These are phyloP conservation scores for Plantago ovata DNA, from an alignment of 257 asterid genomes.

Conservation along the genomic window DNA sequence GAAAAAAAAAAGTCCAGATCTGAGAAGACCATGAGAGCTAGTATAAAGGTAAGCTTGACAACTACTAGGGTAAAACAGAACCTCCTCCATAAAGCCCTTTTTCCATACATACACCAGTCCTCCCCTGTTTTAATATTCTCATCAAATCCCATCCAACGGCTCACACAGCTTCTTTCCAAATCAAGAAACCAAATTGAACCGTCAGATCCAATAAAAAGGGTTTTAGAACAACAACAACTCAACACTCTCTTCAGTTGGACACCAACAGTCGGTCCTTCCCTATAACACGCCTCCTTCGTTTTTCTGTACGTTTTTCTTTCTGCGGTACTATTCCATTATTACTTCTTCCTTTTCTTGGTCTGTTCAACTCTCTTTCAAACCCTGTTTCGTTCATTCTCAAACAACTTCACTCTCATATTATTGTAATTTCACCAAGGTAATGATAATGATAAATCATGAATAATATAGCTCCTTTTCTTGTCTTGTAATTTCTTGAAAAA, in stretches of 20 bases:
- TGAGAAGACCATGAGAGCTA: no score
- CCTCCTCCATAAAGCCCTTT: background rate
- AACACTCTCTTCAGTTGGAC: slow-evolving; percentile 4
- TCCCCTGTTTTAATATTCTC: background rate
- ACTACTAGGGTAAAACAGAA: background rate
- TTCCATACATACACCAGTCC: background rate
- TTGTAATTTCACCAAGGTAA: background rate
- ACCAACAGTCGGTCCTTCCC: slow-evolving; percentile 9
- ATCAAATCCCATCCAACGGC: slow-evolving; percentile 32
- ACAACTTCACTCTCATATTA: slow-evolving; percentile 32
- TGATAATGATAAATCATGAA: no score
- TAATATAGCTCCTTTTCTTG: no score
- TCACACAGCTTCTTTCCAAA: background rate
- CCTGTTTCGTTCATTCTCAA: background rate
- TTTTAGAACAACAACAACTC: slow-evolving; percentile 43
- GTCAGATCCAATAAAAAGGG: slow-evolving; percentile 47
- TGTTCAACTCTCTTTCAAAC: slow-evolving; percentile 6
- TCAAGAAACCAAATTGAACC: slow-evolving; percentile 27
- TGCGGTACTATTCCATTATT: background rate
- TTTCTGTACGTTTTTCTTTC: background rate
- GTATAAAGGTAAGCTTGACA: background rate
- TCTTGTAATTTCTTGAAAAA: no score
- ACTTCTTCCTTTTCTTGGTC: background rate
- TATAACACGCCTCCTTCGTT: slow-evolving; percentile 40
- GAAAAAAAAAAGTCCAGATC: no score